A percentile compares a stretch with the other conserved stretches of the same genome.
phyloP scores from a whole-genome alignment of 441 rosid species.

The Biscutella laevigata region DNA sequence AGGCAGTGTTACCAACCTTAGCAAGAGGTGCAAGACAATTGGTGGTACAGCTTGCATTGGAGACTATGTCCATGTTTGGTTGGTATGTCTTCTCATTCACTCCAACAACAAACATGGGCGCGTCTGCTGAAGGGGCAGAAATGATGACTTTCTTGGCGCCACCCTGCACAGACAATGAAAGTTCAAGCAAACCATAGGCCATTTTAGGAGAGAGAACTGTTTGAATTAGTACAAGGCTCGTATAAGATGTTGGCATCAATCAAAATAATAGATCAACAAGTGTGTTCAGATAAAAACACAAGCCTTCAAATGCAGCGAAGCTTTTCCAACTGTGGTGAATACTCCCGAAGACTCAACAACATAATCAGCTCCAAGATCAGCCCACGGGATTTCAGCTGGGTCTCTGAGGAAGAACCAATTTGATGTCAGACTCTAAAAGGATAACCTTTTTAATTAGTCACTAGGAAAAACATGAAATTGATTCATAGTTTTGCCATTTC shows the following conservation, averaged over 20 bases:
- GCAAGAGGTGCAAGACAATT: conserved; percentile 98
- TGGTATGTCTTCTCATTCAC: conserved; percentile 78
- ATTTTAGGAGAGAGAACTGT: background rate
- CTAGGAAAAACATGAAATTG: background rate
- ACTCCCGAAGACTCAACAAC: conserved; percentile 93
- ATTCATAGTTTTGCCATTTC: background rate
- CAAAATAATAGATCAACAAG: background rate
- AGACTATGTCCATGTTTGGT: conserved; percentile 78
- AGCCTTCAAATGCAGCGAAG: conserved; percentile 76
- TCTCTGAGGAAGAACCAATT: conserved; percentile 39
- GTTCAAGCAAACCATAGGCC: conserved; percentile 1
- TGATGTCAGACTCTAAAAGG: conserved; percentile 14
- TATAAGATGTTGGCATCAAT: background rate
- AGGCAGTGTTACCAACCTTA: conserved; percentile 42
- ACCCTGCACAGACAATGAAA: conserved; percentile 41
- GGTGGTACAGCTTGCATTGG: conserved; percentile 97
- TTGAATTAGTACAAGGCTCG: background rate
- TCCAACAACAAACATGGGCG: conserved; percentile 99
- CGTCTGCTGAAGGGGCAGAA: conserved; percentile 96
- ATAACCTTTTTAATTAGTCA: background rate
- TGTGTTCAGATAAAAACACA: conserved; percentile 13
- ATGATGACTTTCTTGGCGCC: conserved; percentile 91
- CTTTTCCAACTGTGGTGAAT: conserved; percentile 74
- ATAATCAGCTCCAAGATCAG: conserved; percentile 72
- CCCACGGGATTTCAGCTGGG: conserved; percentile 97